Base-by-base conservation (phyloP, 257 asterid genomes). In the Gardenia jasminoides region DNA sequence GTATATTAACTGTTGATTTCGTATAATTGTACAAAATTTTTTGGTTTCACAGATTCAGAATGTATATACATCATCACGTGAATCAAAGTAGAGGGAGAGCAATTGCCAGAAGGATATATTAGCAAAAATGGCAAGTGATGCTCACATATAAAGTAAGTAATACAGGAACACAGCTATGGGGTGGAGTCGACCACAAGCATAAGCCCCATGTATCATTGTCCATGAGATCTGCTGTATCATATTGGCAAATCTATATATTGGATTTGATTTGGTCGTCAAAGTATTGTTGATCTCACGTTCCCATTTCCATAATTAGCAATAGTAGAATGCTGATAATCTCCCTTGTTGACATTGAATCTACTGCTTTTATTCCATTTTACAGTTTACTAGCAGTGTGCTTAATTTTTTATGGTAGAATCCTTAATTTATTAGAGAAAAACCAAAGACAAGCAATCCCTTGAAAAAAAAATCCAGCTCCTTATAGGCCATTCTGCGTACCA, bases 151-250 rank as follows among this genome's bases (percentile, higher is more conserved):
- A 26, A 19, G 20, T n/a, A 9, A 9, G 9, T 46, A 46, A 11
- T 11, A 16, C 2, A 16, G 17, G 13, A 11, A 28, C 43, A 3
- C 19, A 2, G 3, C 5, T 15, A 67, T 33, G 30, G 56, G 43
- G 26, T 70, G 75, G 59, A 70, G 39, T 70, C 69, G 39, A 39
- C 78, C 56, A 75, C 78, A 72, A 30, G 61, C 76, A 64, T 2
- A 50, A 36, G 78, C 70, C 41, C 78, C 78, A 59, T 61, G 24
- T 41, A 59, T 59, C 61, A 75, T 75, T 75, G 70, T 41, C 43
- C 26, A 36, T 36, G 30, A 64, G 78, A 75, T 75, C 46, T 74
- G 24, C 56, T 56, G 10, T 41, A 74, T 74, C 78, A 39, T 75
- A 56, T 52, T 31, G 10, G 10, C 58, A 76, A 50, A 61, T 67